These are phyloP conservation scores for Cerioporus squamosus DNA, from an alignment of 1,284 basidiomycete genomes.

Conservation along the genomic window DNA sequence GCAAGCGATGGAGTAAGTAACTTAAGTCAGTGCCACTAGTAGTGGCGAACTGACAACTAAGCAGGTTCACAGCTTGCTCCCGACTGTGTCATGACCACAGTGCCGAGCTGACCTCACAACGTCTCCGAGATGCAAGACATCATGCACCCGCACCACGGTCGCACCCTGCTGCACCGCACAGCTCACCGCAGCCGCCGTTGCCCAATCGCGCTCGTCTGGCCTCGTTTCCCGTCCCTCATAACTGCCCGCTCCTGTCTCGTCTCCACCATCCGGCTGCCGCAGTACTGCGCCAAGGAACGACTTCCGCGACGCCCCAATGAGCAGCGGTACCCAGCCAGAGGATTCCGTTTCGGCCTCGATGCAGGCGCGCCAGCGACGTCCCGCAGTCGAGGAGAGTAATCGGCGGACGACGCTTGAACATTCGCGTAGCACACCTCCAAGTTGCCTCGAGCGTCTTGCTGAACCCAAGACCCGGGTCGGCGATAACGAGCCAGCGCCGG, in stretches of 20 bases:
- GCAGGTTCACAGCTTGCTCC: too few species aligned
- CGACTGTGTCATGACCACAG: constrained; percentile 36
- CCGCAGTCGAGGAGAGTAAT: constrained; percentile 35
- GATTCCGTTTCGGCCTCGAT: constrained; percentile 42
- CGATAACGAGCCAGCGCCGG: constrained; percentile 87
- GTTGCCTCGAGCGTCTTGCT: constrained; percentile 85
- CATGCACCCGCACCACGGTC: constrained; percentile 85
- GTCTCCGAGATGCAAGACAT: constrained; percentile 73
- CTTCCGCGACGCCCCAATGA: constrained; percentile 86
- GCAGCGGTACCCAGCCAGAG: constrained; percentile 65
- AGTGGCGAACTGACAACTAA: too few species aligned
- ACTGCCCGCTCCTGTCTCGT: constrained; percentile 26
- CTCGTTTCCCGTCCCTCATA: constrained; percentile 53
- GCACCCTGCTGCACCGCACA: constrained; percentile 80
- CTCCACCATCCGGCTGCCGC: constrained; percentile 39
- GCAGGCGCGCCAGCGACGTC: not conserved
- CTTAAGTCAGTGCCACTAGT: too few species aligned
- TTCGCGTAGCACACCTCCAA: constrained; percentile 67
- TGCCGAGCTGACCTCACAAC: constrained; percentile 56
- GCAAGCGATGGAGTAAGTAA: too few species aligned
- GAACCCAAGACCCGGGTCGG: constrained; percentile 96
- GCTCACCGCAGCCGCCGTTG: constrained; percentile 82
- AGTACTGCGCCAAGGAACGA: constrained; percentile 79
- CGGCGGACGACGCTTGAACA: constrained; percentile 53
- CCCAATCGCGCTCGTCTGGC: constrained; percentile 75